These are phyloP conservation scores for Cymbopogon citratus DNA, from an alignment of 176 grass and related monocot species.

Conservation along the genomic window DNA sequence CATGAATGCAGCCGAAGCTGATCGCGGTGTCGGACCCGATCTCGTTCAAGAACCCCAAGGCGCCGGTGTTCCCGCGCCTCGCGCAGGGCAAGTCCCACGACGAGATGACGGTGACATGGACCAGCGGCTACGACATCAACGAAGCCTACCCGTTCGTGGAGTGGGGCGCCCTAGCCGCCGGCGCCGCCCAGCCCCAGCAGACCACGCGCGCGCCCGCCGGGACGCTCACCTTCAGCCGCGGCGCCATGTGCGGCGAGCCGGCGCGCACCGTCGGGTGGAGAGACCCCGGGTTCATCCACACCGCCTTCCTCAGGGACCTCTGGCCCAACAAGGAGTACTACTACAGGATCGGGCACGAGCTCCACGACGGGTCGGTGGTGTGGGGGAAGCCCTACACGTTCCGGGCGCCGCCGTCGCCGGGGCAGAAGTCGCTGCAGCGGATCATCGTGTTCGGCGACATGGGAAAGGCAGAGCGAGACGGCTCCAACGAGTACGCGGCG, in stretches of 20 bases:
- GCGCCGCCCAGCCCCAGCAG: not conserved
- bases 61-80: conserved; percentile 85
- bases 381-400: conserved; percentile 73
- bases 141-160: conserved; percentile 95
- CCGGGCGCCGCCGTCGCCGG: conserved; percentile 63
- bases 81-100: conserved; percentile 77
- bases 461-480: conserved; percentile 94
- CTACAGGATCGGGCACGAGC: conserved; percentile 16
- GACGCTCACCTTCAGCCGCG: conserved; percentile 66
- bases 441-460: conserved; percentile 87
- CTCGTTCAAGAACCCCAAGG: conserved; percentile 60
- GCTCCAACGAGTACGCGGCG: conserved; percentile 68
- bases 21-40: conserved; percentile 48
- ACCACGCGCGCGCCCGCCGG: conserved; percentile 52
- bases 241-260: conserved; percentile 79
- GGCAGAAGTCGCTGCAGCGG: conserved; percentile 76
- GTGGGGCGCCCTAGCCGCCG: conserved; percentile 41
- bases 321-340: conserved; percentile 76
- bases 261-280: conserved; percentile 86
- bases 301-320: conserved; percentile 61
- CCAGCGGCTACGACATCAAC: conserved; percentile 80
- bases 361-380: conserved; percentile 43
- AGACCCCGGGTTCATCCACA: conserved; percentile 91
- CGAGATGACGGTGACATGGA: conserved; percentile 92
- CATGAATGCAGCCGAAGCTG: conserved; percentile 43